Conservation (phyloP, 192 early-diverging fungal species). For the Spizellomyces sp. region DNA sequence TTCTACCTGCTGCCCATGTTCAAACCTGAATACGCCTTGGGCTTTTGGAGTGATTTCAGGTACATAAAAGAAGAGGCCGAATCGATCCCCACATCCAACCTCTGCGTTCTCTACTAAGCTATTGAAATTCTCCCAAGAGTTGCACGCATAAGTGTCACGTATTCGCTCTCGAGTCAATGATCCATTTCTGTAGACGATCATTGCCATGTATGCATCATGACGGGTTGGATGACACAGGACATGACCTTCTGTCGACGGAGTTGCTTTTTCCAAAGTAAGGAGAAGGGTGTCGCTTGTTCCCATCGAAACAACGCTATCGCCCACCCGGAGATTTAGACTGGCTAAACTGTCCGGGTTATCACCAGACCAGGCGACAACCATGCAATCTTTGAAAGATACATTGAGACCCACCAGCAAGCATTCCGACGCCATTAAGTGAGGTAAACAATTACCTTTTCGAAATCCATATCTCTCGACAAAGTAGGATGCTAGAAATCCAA, state of each 20-base stretch:
- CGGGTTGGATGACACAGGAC: constrained; percentile 69
- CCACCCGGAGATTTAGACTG: constrained; percentile 50
- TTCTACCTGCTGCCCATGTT: constrained; percentile 19
- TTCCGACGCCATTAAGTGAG: too few species aligned
- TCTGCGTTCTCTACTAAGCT: constrained; percentile 25
- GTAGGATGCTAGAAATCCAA: constrained; percentile 64
- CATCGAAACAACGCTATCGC: constrained; percentile 70
- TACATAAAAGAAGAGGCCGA: constrained; percentile 75
- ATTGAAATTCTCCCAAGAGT: constrained; percentile 66
- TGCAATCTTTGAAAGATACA: constrained; percentile 40
- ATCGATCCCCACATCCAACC: constrained; percentile 21
- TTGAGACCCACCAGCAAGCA: too few species aligned
- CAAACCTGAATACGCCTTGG: constrained; percentile 66
- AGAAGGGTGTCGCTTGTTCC: constrained; percentile 83
- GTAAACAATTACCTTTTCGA: constrained; percentile 42
- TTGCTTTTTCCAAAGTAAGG: constrained; percentile 36
- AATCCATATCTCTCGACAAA: constrained; percentile 71
- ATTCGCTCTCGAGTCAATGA: constrained; percentile 76
- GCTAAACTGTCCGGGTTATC: constrained; percentile 79
- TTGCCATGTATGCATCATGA: constrained; percentile 62
- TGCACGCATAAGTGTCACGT: constrained; percentile 53
- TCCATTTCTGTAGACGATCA: constrained; percentile 87
- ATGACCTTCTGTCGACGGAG: constrained; percentile 51
- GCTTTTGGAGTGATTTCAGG: constrained; percentile 78
- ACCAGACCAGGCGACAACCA: constrained; percentile 71